phyloP scores from a whole-genome alignment of 805 yeast genomes.

The Osmozyma mogii region DNA sequence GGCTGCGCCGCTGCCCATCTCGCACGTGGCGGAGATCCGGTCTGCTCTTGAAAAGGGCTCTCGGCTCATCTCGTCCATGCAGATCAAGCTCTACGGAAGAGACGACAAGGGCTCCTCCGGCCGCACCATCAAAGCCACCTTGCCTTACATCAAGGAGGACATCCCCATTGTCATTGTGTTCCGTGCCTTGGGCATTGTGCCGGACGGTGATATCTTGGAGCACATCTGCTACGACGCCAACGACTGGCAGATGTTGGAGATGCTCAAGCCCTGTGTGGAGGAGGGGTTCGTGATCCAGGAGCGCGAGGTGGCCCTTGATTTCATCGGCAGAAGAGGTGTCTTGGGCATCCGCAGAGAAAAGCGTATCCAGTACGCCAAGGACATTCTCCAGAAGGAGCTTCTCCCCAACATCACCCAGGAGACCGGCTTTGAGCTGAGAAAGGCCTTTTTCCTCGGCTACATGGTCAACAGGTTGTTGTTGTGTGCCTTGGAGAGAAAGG shows the following conservation, averaged over 20 bases:
- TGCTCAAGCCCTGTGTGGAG: slow-evolving; percentile 98
- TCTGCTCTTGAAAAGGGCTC: slow-evolving; percentile 97
- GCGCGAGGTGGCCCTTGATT: slow-evolving; percentile 95
- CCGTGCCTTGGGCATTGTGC: slow-evolving; percentile 96
- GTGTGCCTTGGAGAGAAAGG: slow-evolving; percentile 95
- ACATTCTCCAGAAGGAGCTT: slow-evolving; percentile 91
- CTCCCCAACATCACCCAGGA: slow-evolving; percentile 96
- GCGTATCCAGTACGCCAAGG: slow-evolving; percentile 97
- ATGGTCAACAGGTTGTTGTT: slow-evolving; percentile 92
- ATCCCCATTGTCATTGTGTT: slow-evolving; percentile 95
- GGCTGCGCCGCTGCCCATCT: slow-evolving; percentile 93
- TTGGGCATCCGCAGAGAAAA: slow-evolving; percentile 94
- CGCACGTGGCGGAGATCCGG: slow-evolving; percentile 94
- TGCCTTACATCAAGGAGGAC: slow-evolving; percentile 94
- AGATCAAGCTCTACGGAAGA: slow-evolving; percentile 83
- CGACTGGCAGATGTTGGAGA: slow-evolving; percentile 99
- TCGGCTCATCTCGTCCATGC: slow-evolving; percentile 86
- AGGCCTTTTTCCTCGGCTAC: slow-evolving; percentile 95
- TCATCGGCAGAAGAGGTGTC: slow-evolving; percentile 96
- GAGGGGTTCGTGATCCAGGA: slow-evolving; percentile 98
- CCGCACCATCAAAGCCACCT: slow-evolving; percentile 87
- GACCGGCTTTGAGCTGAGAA: slow-evolving; percentile 94
- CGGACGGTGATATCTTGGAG: slow-evolving; percentile 97
- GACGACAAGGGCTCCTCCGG: slow-evolving; percentile 62
- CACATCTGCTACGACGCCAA: slow-evolving; percentile 96